A percentile compares a stretch with the other conserved stretches of the same genome.
These are phyloP conservation scores for Trichoderma endophyticum DNA, from an alignment of 2,329 filamentous ascomycete genomes.

Conservation along the genomic window DNA sequence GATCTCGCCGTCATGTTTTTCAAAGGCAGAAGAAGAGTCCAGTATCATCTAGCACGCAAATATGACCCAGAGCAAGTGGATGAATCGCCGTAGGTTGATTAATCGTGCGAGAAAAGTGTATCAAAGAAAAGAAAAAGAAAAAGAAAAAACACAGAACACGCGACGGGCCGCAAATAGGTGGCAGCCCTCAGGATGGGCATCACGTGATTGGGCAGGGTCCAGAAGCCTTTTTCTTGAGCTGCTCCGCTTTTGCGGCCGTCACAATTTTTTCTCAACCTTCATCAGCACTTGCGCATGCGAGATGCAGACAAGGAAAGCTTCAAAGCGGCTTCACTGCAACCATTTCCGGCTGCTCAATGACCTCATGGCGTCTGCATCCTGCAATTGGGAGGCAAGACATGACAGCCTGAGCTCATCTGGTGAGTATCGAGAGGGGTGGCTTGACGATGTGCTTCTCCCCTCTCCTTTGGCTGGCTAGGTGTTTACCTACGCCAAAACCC, in stretches of 20 bases:
- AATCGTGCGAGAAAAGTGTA: conserved; percentile 47
- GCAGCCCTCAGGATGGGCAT: conserved; percentile 13
- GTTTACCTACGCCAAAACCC: neutral
- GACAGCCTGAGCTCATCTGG: neutral
- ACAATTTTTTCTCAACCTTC: conserved; percentile 9
- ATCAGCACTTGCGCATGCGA: conserved; percentile 10
- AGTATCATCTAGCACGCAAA: conserved; percentile 55
- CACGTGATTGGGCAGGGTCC: conserved; percentile 28
- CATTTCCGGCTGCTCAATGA: neutral
- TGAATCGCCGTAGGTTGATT: conserved; percentile 57
- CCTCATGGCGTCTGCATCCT: conserved; percentile 10
- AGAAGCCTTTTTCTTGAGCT: neutral
- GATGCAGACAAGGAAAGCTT: neutral
- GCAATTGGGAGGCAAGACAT: neutral
- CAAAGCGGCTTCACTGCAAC: neutral
- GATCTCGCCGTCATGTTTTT: conserved; percentile 24
- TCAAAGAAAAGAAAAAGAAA: conserved; percentile 31
- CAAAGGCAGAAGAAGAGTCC: conserved; percentile 25
- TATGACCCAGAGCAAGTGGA: conserved; percentile 57
- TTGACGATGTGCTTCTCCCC: neutral
- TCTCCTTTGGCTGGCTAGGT: neutral
- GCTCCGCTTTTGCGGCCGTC: conserved; percentile 11
- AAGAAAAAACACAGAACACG: conserved; percentile 15
- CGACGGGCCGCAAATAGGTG: neutral
- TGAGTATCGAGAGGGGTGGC: neutral